Evolutionary conservation across 2,329 filamentous ascomycete species (phyloP), one percentile per base, ranked within the genome.

Genomic region (Samsoniella hepiali): DNA sequence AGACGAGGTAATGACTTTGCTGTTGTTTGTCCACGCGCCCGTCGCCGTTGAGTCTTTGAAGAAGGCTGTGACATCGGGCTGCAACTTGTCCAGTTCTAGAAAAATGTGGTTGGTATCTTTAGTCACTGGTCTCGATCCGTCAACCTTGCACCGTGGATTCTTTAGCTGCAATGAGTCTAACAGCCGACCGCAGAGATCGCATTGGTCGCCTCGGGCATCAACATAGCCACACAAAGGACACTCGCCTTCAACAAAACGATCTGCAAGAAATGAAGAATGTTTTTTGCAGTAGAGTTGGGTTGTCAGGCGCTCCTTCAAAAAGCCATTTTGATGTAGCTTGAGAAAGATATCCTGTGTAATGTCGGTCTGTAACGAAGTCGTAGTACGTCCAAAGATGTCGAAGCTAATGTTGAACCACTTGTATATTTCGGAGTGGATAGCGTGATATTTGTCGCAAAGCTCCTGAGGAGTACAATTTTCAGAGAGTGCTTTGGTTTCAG

Each of bases 331-430:
- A 78, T 92, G 83, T n/a, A 99, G 84, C 74, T 92, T 88, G 63
- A 82, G 80, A 77, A 98, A 98, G 68, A 98, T 93, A 66, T 91
- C 86, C 77, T 98, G 95, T 10, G 93, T 91, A 70, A 99, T 98
- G 68, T 92, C 86, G 22, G 93, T 97, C 77, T 98, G 94, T 71
- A 95, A 85, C 62, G 85, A 78, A 17, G 94, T 98, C 4, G 93
- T 91, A 5, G 95, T 98, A 64, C 93, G 89, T 66, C 93, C 95
- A 74, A 97, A 99, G 76, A 93, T 89, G 78, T 98, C 94, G 73
- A 98, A 98, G 64, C 85, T 88, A 72, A 98, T 94, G 72, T 92
- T 87, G 79, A 99, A 99, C 91, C 93, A 97, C 75, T 96, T 85
- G 77, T 98, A 98, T 68, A 97, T 90, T 53, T 90, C 91, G 70